Conservation (phyloP, 176 grass and related monocot species). For the Carex parvula region DNA sequence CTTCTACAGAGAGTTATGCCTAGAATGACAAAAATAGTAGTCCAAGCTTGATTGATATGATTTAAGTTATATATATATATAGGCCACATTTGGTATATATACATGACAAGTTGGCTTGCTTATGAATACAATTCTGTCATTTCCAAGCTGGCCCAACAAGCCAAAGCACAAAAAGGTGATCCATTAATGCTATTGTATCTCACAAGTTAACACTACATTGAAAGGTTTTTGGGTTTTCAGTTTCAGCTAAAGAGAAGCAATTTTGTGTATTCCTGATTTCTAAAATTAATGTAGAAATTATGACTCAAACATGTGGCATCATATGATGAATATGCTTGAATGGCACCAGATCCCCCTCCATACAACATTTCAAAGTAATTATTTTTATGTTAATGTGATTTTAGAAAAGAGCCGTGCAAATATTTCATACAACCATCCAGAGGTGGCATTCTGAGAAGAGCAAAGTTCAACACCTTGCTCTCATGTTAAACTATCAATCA, state of each 20-base stretch:
- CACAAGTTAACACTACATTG: not conserved
- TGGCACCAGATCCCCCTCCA: not conserved
- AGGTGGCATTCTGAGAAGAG: constrained; percentile 23
- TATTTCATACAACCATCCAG: not conserved
- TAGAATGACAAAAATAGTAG: constrained; percentile 12
- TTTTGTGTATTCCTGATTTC: not conserved
- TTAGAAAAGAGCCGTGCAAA: not conserved
- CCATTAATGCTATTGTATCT: not conserved
- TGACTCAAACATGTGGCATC: not conserved
- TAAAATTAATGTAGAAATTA: not conserved
- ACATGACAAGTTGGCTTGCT: not conserved
- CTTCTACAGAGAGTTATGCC: not conserved
- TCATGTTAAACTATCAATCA: constrained; percentile 17
- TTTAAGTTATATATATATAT: too few species aligned
- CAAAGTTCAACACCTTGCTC: constrained; percentile 30
- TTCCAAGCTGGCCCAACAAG: not conserved
- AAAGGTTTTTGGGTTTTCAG: not conserved
- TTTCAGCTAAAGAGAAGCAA: not conserved
- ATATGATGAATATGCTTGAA: too few species aligned
- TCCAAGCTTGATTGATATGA: not conserved
- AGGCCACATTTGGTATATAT: not conserved
- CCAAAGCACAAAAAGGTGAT: not conserved
- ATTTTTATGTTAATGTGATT: not conserved
- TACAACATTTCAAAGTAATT: not conserved
- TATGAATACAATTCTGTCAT: not conserved